These are phyloP conservation scores for Cladorrhinum sp. DNA, from an alignment of 2,329 filamentous ascomycete genomes.

Conservation along the genomic window DNA sequence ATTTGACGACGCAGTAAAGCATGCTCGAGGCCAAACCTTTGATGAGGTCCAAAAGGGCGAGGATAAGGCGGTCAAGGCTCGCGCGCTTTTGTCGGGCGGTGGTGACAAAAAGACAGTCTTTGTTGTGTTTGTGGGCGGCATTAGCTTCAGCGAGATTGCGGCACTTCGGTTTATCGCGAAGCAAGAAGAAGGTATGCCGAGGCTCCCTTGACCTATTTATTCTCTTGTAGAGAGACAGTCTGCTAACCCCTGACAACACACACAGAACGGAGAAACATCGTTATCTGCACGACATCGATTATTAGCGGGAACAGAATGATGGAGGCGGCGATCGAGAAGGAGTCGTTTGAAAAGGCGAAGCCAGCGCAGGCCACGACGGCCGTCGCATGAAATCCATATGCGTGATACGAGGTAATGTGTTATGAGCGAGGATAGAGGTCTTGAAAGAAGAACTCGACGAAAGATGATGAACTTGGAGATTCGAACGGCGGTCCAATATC, in stretches of 20 bases:
- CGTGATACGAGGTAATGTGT: conserved; percentile 2
- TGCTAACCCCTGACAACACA: conserved; percentile 1
- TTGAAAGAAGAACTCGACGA: not conserved
- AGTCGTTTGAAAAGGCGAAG: conserved; percentile 52
- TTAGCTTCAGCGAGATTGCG: conserved; percentile 94
- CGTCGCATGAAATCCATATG: not conserved
- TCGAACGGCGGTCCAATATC: too few relatives aligned
- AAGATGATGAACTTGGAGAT: too few relatives aligned
- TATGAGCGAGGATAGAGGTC: not conserved
- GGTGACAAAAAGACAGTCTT: conserved; percentile 80
- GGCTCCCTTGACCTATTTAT: not conserved
- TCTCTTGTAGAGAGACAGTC: not conserved
- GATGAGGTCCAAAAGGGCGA: conserved; percentile 90
- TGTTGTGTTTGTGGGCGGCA: conserved; percentile 96
- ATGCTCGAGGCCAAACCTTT: conserved; percentile 83
- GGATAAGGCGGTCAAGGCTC: conserved; percentile 85
- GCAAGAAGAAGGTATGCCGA: conserved; percentile 65
- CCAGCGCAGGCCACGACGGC: conserved; percentile 21
- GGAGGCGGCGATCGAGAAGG: conserved; percentile 75
- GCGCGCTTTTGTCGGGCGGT: conserved; percentile 74
- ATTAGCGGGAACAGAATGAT: conserved; percentile 89
- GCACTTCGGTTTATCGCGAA: conserved; percentile 86
- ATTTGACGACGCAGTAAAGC: conserved; percentile 88
- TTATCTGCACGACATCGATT: conserved; percentile 90
- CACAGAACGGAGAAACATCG: conserved; percentile 70